A percentile compares a stretch with the other conserved stretches of the same genome.
These are phyloP conservation scores for Bimuria novae-zelandiae DNA, from an alignment of 2,329 filamentous ascomycete species.

Conservation along the genomic window DNA sequence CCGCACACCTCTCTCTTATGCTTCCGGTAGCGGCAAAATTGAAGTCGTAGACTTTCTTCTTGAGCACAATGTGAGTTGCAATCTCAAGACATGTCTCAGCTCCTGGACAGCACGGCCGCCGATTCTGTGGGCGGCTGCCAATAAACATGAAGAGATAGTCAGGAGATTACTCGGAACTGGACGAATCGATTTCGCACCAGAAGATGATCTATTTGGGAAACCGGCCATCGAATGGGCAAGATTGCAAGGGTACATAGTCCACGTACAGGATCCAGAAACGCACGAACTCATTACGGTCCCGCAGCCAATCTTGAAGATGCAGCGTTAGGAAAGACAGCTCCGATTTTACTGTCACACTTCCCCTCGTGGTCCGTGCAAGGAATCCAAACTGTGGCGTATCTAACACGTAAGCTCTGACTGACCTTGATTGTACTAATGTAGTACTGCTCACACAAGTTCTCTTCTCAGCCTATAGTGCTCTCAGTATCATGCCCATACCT, in stretches of 20 bases:
- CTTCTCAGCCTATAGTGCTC: too few species aligned
- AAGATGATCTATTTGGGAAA: background rate
- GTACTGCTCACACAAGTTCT: too few species aligned
- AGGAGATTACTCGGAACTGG: constrained; percentile 4
- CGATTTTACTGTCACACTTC: too few species aligned
- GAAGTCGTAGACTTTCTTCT: background rate
- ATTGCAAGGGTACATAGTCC: background rate
- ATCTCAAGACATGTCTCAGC: background rate
- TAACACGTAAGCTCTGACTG: too few species aligned
- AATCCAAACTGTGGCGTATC: too few species aligned
- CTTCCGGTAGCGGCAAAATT: background rate
- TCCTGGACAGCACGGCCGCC: background rate
- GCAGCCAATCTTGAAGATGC: too few species aligned
- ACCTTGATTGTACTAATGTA: too few species aligned
- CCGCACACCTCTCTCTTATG: constrained; percentile 1
- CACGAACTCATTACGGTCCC: too few species aligned
- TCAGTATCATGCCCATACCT: too few species aligned
- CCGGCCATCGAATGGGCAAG: background rate
- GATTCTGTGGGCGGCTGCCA: constrained; percentile 3
- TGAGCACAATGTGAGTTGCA: background rate
- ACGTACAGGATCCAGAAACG: too few species aligned
- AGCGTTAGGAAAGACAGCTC: too few species aligned
- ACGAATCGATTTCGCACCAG: background rate
- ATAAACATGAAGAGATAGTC: constrained; percentile 3
- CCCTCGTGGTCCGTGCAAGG: too few species aligned